These are phyloP conservation scores for Akanthomyces uredinophilus DNA, from an alignment of 2,329 filamentous ascomycete genomes.

Conservation along the genomic window DNA sequence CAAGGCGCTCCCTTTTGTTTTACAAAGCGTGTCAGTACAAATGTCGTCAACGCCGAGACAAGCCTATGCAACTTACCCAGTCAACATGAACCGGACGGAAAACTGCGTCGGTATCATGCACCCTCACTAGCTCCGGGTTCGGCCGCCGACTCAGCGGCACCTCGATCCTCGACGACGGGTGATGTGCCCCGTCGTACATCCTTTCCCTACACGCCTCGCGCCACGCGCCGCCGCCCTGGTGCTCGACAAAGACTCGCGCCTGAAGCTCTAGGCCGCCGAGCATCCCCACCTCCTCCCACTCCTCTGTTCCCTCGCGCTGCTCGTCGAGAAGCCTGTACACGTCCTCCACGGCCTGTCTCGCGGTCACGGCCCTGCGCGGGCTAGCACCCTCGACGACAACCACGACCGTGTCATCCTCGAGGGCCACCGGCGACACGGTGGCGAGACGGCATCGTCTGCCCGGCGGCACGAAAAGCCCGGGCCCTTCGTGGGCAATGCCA, in stretches of 20 bases:
- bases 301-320: not conserved
- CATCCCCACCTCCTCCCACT: not conserved
- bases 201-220: not conserved
- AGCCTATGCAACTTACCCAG: too few relatives aligned
- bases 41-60: too few relatives aligned
- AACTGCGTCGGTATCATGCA: not conserved
- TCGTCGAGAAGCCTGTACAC: not conserved
- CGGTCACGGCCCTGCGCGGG: not conserved
- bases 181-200: not conserved
- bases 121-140: constrained; percentile 3
- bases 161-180: not conserved
- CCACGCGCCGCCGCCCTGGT: not conserved
- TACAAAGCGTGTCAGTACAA: too few relatives aligned
- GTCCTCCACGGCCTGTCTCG: not conserved
- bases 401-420: not conserved
- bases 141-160: constrained; percentile 1
- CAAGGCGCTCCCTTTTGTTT: too few relatives aligned
- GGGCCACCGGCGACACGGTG: not conserved
- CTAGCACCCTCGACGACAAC: not conserved
- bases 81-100: not conserved
- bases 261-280: not conserved
- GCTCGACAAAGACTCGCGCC: not conserved
- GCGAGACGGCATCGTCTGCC: not conserved
- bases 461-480: not conserved
- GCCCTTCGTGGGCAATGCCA: not conserved